phyloP scores from a whole-genome alignment of 2,329 filamentous ascomycete species.

The Calonectria naviculata region DNA sequence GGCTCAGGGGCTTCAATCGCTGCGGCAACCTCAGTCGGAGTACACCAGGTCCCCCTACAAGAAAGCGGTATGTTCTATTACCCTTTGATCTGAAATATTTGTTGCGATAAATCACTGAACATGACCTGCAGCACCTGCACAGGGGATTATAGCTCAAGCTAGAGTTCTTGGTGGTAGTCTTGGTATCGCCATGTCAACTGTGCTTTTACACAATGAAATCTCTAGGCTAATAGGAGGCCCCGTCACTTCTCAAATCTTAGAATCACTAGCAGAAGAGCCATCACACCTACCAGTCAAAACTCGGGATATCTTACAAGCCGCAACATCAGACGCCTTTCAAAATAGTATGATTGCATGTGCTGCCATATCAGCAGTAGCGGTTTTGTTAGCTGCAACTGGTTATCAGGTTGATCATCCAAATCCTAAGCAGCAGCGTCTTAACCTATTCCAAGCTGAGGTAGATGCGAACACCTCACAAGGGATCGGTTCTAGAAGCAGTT shows the following conservation, averaged over 20 bases:
- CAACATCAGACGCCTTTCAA: neutral
- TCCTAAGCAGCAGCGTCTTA: neutral
- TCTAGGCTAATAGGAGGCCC: neutral
- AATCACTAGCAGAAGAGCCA: neutral
- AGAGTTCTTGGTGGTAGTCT: neutral
- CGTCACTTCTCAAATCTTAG: neutral
- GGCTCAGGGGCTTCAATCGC: neutral
- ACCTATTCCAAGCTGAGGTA: neutral
- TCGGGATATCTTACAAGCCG: neutral
- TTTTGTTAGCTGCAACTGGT: neutral
- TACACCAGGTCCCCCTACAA: neutral
- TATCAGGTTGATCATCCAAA: neutral
- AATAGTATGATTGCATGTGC: neutral
- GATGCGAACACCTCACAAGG: neutral
- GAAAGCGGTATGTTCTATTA: neutral
- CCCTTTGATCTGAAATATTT: neutral
- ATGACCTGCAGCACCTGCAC: neutral
- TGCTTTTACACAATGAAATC: neutral
- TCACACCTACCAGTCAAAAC: neutral
- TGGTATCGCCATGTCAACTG: neutral
- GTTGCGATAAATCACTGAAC: neutral
- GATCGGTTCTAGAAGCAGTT: neutral
- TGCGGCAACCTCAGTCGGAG: neutral
- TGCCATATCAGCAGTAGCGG: neutral
- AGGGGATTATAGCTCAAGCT: neutral